A percentile compares a stretch with the other conserved stretches of the same genome.
These are phyloP conservation scores for Talaromyces sp. DNA, from an alignment of 2,329 filamentous ascomycete genomes.

Conservation along the genomic window DNA sequence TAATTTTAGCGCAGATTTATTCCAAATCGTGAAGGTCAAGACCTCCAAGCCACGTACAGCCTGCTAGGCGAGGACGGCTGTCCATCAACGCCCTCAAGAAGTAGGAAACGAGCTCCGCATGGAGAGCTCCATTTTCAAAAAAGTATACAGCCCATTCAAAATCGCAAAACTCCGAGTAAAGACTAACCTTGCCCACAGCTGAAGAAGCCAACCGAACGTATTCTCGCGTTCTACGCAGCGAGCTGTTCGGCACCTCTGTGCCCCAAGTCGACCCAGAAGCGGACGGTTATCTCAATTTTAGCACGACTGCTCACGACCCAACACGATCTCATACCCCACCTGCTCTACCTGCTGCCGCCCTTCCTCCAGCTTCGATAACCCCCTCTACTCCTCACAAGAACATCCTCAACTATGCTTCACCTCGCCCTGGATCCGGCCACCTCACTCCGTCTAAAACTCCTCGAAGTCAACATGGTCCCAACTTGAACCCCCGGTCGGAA, in stretches of 20 bases:
- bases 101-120: conserved; percentile 78
- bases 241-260: conserved; percentile 86
- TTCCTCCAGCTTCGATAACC: conserved; percentile 70
- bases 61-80: conserved; percentile 89
- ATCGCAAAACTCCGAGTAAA: neutral
- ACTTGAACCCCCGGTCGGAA: conserved; percentile 83
- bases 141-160: conserved; percentile 52
- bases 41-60: conserved; percentile 88
- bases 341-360: conserved; percentile 55
- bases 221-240: conserved; percentile 77
- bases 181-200: conserved; percentile 43
- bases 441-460: conserved; percentile 86
- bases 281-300: conserved; percentile 45
- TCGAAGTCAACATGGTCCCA: conserved; percentile 79
- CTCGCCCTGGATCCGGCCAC: conserved; percentile 69
- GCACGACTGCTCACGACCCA: conserved; percentile 54
- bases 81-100: conserved; percentile 80
- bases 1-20: conserved; percentile 65
- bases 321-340: conserved; percentile 79
- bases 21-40: conserved; percentile 86
- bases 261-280: conserved; percentile 69
- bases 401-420: conserved; percentile 85
- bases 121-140: conserved; percentile 92
- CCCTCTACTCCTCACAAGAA: conserved; percentile 98
- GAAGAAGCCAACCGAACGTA: conserved; percentile 95